phyloP scores from a whole-genome alignment of 2,329 filamentous ascomycete genomes.

The Penicillium polonicum region DNA sequence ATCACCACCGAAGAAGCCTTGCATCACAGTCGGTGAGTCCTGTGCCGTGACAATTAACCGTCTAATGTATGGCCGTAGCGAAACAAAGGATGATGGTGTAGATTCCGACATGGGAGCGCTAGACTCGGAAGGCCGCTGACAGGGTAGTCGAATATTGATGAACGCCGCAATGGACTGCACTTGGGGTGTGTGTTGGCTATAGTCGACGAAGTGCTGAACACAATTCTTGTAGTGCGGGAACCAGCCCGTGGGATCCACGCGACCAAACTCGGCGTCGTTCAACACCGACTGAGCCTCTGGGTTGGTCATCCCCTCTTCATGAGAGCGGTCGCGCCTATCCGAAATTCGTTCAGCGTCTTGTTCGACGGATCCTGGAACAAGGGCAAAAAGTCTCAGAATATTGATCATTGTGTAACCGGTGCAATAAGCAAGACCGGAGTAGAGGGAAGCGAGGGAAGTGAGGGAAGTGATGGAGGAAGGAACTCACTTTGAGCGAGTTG shows the following conservation, averaged over 20 bases:
- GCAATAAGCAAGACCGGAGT: constrained; percentile 16
- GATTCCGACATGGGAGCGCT: constrained; percentile 29
- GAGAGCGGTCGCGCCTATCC: constrained; percentile 23
- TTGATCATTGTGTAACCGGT: constrained; percentile 61
- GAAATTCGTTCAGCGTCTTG: constrained; percentile 31
- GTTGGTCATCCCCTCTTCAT: constrained; percentile 15
- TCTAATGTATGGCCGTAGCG: constrained; percentile 84
- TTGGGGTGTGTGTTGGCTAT: constrained; percentile 73
- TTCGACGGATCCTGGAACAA: constrained; percentile 26
- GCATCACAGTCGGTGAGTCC: constrained; percentile 76
- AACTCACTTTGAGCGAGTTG: constrained; percentile 31
- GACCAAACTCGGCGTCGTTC: constrained; percentile 38
- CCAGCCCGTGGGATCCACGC: constrained; percentile 76
- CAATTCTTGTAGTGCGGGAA: constrained; percentile 85
- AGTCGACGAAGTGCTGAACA: constrained; percentile 81
- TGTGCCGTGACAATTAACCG: constrained; percentile 90
- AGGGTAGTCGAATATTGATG: constrained; percentile 88
- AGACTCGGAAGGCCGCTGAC: constrained; percentile 61
- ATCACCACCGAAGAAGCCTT: constrained; percentile 89
- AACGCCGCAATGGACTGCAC: constrained; percentile 87
- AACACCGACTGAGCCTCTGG: constrained; percentile 14
- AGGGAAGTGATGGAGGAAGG: background rate
- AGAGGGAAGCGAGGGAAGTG: background rate
- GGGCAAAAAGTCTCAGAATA: constrained; percentile 45
- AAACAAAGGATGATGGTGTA: constrained; percentile 48